These are phyloP conservation scores for Penicillium sp. DNA, from an alignment of 2,329 filamentous ascomycete species.

Conservation along the genomic window DNA sequence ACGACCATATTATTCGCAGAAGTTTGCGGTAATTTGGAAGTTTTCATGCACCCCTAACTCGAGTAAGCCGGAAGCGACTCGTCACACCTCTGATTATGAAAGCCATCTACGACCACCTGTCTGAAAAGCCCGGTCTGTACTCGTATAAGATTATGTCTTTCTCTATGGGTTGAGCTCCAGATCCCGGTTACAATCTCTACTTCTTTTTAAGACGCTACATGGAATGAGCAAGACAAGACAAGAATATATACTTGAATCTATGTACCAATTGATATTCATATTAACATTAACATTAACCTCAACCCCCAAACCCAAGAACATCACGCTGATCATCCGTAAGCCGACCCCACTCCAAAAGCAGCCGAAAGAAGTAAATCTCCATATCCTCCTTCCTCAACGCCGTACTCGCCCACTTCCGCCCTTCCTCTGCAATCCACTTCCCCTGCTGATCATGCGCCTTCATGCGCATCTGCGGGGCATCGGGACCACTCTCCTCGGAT, in stretches of 20 bases:
- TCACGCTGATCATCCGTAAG: conserved; percentile 62
- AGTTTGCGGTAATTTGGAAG: too few species aligned
- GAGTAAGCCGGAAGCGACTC: too few species aligned
- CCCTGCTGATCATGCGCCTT: conserved; percentile 54
- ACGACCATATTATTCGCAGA: too few species aligned
- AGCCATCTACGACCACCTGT: too few species aligned
- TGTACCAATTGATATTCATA: background rate
- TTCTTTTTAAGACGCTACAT: background rate
- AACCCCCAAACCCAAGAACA: conserved; percentile 42
- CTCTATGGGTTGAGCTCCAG: too few species aligned
- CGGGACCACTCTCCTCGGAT: conserved; percentile 27
- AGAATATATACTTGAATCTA: background rate
- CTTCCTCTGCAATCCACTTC: conserved; percentile 64
- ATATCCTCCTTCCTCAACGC: conserved; percentile 70
- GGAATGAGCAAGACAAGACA: background rate
- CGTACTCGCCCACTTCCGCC: conserved; percentile 62
- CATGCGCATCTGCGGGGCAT: conserved; percentile 50
- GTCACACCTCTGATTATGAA: too few species aligned
- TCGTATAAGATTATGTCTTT: too few species aligned
- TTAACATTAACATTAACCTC: conserved; percentile 5
- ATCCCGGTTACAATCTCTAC: too few species aligned
- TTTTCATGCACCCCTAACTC: too few species aligned
- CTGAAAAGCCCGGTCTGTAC: too few species aligned
- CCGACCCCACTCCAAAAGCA: conserved; percentile 74
- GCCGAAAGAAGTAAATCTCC: conserved; percentile 75